Conservation (phyloP, 192 early-diverging fungal genomes). For the Backusella mclennaniae region DNA sequence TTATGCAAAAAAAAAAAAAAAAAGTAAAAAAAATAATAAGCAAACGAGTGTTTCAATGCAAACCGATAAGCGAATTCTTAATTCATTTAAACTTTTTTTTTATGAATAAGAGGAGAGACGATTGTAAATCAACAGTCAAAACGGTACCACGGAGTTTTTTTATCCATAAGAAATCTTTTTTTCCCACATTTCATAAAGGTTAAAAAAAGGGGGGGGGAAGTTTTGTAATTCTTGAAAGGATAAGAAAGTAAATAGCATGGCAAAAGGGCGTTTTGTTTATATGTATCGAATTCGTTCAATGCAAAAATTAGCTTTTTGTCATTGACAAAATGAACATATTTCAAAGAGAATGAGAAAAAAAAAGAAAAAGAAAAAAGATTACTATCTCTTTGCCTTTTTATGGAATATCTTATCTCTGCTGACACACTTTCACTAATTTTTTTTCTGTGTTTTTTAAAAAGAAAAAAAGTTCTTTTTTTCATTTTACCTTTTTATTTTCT, state of each 20-base stretch:
- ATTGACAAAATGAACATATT: not conserved
- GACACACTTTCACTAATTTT: constrained; percentile 5
- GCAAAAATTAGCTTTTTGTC: not conserved
- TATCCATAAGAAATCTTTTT: not conserved
- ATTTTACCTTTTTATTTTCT: not conserved
- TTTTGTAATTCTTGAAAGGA: not conserved
- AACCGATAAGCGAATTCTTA: not conserved
- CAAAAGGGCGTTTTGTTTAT: not conserved
- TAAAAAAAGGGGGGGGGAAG: not conserved
- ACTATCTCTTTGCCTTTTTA: not conserved
- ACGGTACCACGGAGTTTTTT: not conserved
- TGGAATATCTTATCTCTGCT: constrained; percentile 8
- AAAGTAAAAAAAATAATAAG: not conserved
- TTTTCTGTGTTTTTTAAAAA: not conserved
- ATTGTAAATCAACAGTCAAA: not conserved
- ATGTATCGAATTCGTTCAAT: not conserved
- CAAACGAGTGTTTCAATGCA: not conserved
- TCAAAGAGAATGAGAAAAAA: constrained; percentile 4
- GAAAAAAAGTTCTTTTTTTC: not conserved
- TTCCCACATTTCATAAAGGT: not conserved
- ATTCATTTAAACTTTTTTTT: constrained; percentile 1
- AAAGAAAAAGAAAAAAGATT: not conserved
- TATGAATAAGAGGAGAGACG: not conserved
- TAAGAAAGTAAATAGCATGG: not conserved
- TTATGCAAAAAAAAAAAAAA: not conserved